phyloP scores from a whole-genome alignment of 768 basidiomycete genomes.

The Boletus sensibilis region DNA sequence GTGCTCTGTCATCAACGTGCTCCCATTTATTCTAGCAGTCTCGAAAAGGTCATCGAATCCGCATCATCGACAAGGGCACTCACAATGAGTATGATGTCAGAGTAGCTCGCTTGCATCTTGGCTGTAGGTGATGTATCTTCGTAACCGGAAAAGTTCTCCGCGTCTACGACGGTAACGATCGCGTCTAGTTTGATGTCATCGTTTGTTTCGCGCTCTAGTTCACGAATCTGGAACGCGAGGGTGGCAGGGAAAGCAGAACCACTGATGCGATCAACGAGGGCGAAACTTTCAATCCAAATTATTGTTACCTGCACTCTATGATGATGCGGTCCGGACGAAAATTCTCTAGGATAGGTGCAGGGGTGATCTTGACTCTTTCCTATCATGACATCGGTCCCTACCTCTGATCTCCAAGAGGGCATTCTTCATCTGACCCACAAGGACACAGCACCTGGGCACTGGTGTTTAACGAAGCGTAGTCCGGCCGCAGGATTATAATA shows the following conservation, averaged over 20 bases:
- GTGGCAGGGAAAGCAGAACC: slow-evolving; percentile 97
- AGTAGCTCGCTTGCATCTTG: slow-evolving; percentile 93
- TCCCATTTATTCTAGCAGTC: slow-evolving; percentile 83
- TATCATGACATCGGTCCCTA: slow-evolving; percentile 27
- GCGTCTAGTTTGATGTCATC: slow-evolving; percentile 82
- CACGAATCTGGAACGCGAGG: slow-evolving; percentile 89
- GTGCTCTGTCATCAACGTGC: slow-evolving; percentile 68
- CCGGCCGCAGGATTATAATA: slow-evolving; percentile 1
- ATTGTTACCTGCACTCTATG: slow-evolving; percentile 85
- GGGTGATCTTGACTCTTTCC: neutral
- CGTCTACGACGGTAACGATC: slow-evolving; percentile 88
- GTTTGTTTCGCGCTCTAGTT: slow-evolving; percentile 76
- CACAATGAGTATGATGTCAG: slow-evolving; percentile 85
- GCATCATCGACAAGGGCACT: slow-evolving; percentile 27
- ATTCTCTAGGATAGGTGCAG: slow-evolving; percentile 53
- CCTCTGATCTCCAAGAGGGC: slow-evolving; percentile 87
- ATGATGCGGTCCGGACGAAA: slow-evolving; percentile 88
- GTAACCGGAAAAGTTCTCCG: slow-evolving; percentile 90
- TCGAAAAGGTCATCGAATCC: slow-evolving; percentile 5
- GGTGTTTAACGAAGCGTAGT: neutral
- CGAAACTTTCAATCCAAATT: neutral
- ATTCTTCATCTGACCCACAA: slow-evolving; percentile 92
- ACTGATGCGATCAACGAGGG: slow-evolving; percentile 36
- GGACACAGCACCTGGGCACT: slow-evolving; percentile 75
- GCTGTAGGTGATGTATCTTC: slow-evolving; percentile 92